Evolutionary conservation across 768 basidiomycete species (phyloP).

Genomic region (Trichaptum fuscoviolaceum): DNA sequence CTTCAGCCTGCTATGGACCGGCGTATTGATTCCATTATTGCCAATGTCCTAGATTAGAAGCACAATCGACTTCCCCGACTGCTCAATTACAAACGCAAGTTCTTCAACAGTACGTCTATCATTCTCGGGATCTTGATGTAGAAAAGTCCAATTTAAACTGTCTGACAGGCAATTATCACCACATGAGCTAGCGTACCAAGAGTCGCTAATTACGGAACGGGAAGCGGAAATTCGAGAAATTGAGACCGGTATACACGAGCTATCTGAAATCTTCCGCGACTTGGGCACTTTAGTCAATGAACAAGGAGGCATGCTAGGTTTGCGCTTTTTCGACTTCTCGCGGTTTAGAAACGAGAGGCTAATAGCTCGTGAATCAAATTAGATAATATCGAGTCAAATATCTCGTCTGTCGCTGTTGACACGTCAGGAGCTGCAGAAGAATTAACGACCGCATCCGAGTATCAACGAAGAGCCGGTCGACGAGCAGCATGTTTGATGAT

Average conservation of each 20-base stretch:
- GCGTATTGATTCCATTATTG: not conserved
- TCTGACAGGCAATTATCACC: constrained; percentile 75
- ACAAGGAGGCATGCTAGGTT: constrained; percentile 93
- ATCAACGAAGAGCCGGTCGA: constrained; percentile 90
- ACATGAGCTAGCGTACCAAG: constrained; percentile 92
- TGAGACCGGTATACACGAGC: constrained; percentile 92
- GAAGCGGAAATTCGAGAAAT: constrained; percentile 95
- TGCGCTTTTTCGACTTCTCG: constrained; percentile 21
- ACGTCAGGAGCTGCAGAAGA: constrained; percentile 82
- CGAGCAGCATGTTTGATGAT: constrained; percentile 88
- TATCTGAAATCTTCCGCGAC: constrained; percentile 95
- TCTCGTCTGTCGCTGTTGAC: constrained; percentile 80
- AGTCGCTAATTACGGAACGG: constrained; percentile 89
- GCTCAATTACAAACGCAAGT: constrained; percentile 15
- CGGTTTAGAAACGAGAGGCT: not conserved
- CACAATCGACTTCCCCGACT: not conserved
- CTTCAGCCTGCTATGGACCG: not conserved
- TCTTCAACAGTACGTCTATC: constrained; percentile 10
- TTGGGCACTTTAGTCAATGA: constrained; percentile 91
- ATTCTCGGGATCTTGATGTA: not conserved
- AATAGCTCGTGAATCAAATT: not conserved
- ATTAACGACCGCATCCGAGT: constrained; percentile 82
- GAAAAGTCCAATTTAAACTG: constrained; percentile 49
- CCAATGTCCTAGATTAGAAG: not conserved
- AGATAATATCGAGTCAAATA: constrained; percentile 96